phyloP scores from a whole-genome alignment of 805 yeast genomes.

The Candida silvicultrix region DNA sequence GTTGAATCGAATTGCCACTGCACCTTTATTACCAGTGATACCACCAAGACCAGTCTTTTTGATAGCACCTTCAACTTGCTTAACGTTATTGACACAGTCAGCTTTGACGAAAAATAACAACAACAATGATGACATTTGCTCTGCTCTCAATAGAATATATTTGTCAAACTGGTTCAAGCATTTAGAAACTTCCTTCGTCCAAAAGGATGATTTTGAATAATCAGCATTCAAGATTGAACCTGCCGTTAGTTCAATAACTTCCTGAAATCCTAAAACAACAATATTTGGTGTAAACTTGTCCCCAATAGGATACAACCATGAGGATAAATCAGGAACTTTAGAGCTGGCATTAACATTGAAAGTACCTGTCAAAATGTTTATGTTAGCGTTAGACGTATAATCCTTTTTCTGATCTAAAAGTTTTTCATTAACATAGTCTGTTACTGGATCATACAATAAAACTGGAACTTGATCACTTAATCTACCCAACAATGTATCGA shows the following conservation, averaged over 20 bases:
- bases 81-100: conserved; percentile 43
- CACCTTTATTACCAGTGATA: conserved; percentile 95
- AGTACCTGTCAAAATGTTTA: conserved; percentile 74
- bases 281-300: conserved; percentile 60
- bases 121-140: conserved; percentile 66
- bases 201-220: conserved; percentile 63
- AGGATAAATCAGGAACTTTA: conserved; percentile 47
- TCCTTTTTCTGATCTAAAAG: conserved; percentile 32
- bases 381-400: conserved; percentile 55
- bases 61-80: conserved; percentile 88
- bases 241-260: conserved; percentile 87
- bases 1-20: conserved; percentile 84
- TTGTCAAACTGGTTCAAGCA: conserved; percentile 54
- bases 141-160: conserved; percentile 65
- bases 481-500: conserved; percentile 81
- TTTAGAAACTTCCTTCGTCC: conserved; percentile 65
- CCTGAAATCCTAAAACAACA: conserved; percentile 89
- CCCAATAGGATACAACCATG: conserved; percentile 81
- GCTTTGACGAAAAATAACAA: conserved; percentile 57
- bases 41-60: conserved; percentile 97
- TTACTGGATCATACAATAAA: conserved; percentile 77
- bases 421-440: conserved; percentile 72
- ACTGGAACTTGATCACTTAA: conserved; percentile 68
- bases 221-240: conserved; percentile 87
- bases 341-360: conserved; percentile 79